Percentiles rank a stretch among this genome's conserved stretches.
Evolutionary conservation across 1,284 basidiomycete genomes (phyloP).

Genomic region (Puccinia horiana): DNA sequence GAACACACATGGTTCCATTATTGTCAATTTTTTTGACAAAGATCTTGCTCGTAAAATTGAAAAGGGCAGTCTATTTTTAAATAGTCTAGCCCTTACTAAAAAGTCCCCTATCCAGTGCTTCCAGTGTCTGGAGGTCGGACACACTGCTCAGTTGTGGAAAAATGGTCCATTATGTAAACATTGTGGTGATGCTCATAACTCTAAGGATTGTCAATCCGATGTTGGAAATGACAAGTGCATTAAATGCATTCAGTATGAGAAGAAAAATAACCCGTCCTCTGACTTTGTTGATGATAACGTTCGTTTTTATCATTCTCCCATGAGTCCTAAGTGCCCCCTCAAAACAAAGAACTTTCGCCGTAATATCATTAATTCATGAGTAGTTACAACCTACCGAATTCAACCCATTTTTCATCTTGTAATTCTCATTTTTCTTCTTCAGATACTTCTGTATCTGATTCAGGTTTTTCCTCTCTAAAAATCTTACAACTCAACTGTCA

Average conservation of each 20-base stretch:
- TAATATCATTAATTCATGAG: neutral
- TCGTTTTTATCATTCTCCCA: neutral
- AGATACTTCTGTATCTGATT: neutral
- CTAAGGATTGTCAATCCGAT: neutral
- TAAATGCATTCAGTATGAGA: conserved; percentile 7
- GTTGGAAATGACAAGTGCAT: neutral
- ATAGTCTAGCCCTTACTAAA: no score
- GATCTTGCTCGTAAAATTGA: neutral
- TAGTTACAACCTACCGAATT: neutral
- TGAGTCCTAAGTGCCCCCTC: neutral
- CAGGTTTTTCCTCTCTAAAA: neutral
- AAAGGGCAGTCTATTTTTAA: neutral
- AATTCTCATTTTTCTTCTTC: neutral
- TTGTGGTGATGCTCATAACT: conserved; percentile 1
- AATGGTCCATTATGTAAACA: neutral
- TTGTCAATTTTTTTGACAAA: neutral
- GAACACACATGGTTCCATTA: neutral
- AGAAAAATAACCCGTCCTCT: neutral
- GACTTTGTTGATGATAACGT: neutral
- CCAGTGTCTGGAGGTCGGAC: neutral
- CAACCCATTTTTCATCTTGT: neutral
- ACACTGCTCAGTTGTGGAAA: no score
- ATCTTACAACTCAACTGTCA: no score
- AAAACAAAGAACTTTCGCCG: neutral
- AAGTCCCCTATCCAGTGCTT: neutral